phyloP scores from a whole-genome alignment of 495 filamentous ascomycete genomes.

The Daldinia bambusicola region DNA sequence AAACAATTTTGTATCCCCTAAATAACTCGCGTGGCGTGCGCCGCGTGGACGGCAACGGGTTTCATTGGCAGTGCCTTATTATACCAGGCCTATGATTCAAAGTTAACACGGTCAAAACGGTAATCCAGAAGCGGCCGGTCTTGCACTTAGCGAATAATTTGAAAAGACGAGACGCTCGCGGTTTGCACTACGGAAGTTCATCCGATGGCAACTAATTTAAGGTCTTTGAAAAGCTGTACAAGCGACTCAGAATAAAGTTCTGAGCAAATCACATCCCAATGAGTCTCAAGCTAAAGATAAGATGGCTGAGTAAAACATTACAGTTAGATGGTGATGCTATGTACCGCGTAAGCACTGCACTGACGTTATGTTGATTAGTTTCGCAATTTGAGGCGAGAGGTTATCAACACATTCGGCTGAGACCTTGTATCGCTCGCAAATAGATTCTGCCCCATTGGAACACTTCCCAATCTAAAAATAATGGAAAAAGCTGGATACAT shows the following conservation, averaged over 20 bases:
- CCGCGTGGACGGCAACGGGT: constrained; percentile 17
- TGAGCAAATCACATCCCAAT: not conserved
- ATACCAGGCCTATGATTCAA: not conserved
- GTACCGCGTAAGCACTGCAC: not conserved
- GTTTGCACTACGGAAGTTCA: constrained; percentile 7
- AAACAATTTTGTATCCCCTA: not conserved
- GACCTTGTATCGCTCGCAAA: constrained; percentile 10
- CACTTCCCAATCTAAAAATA: too few relatives aligned
- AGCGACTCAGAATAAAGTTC: not conserved
- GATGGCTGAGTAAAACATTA: not conserved
- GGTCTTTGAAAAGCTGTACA: constrained; percentile 2
- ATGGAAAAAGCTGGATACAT: too few relatives aligned
- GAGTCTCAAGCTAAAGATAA: not conserved
- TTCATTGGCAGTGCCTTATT: constrained; percentile 19
- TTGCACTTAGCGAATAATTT: constrained; percentile 1
- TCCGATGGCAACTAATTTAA: constrained; percentile 10
- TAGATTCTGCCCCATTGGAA: too few relatives aligned
- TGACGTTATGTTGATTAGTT: constrained; percentile 7
- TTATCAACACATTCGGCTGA: constrained; percentile 27
- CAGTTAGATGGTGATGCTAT: too few relatives aligned
- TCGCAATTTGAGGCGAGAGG: not conserved
- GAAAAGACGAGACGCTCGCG: constrained; percentile 6
- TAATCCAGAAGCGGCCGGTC: not conserved
- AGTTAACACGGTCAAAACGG: constrained; percentile 8
- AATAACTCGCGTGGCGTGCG: constrained; percentile 22